phyloP scores from a whole-genome alignment of 306 rosid genomes.

The Sesbania bispinosa region DNA sequence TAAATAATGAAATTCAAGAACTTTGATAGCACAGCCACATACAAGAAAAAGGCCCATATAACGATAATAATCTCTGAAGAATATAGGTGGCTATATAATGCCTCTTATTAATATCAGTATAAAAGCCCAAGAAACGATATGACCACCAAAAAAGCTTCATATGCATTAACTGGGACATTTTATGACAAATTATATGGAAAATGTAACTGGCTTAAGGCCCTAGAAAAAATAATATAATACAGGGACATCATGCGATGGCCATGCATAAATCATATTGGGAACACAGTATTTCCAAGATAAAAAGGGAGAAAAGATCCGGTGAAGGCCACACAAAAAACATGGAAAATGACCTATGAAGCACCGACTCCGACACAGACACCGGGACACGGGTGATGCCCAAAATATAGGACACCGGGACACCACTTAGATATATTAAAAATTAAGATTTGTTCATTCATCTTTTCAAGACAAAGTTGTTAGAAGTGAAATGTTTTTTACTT shows the following conservation, averaged over 20 bases:
- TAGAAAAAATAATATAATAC: neutral
- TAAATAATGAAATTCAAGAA: constrained; percentile 8
- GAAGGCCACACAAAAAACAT: neutral
- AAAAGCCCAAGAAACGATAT: neutral
- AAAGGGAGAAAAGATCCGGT: neutral
- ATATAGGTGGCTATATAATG: neutral
- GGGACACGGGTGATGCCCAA: too few species aligned
- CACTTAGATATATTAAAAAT: too few species aligned
- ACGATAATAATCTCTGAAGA: neutral
- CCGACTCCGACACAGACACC: too few species aligned
- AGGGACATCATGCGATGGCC: neutral
- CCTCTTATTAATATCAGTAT: neutral
- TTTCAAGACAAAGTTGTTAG: too few species aligned
- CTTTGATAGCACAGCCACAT: neutral
- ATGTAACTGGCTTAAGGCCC: neutral
- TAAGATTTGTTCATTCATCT: too few species aligned
- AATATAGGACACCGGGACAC: too few species aligned
- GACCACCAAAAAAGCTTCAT: neutral
- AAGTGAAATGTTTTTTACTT: too few species aligned
- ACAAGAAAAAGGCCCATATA: neutral
- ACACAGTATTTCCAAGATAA: neutral
- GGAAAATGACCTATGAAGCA: neutral
- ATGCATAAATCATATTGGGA: constrained; percentile 12
- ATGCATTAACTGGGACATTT: neutral
- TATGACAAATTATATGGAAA: neutral